Percentiles rank a stretch among this genome's conserved stretches.
Conservation (phyloP, 257 asterid genomes). For the Dorcoceras hygrometricum region DNA sequence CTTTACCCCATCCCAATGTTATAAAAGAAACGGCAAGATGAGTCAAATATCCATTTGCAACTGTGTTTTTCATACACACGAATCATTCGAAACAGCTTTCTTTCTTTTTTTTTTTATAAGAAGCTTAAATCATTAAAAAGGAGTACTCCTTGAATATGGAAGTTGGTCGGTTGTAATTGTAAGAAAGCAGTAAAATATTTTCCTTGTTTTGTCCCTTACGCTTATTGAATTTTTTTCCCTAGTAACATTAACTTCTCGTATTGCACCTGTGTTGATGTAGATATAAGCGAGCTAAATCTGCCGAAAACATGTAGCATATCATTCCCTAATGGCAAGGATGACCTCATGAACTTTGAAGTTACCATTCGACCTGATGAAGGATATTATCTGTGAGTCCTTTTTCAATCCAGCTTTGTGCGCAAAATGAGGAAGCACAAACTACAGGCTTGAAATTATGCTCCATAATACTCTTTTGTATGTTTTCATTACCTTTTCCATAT, state of each 20-base stretch:
- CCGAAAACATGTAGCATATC: conserved; percentile 52
- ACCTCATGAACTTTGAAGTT: conserved; percentile 69
- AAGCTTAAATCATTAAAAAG: too few species aligned
- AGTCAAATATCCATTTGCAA: not conserved
- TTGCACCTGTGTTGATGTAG: conserved; percentile 28
- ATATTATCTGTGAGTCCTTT: conserved; percentile 42
- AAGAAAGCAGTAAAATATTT: not conserved
- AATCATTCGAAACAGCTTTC: not conserved
- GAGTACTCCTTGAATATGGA: not conserved
- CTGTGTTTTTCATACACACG: not conserved
- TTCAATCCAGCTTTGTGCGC: not conserved
- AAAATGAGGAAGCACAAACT: not conserved
- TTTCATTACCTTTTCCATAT: conserved; percentile 1
- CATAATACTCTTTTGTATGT: not conserved
- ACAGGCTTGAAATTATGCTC: not conserved
- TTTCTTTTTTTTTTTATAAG: not conserved
- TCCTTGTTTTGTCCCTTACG: not conserved
- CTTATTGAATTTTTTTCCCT: not conserved
- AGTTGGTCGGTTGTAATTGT: not conserved
- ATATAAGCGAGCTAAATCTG: conserved; percentile 61
- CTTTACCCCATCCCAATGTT: too few species aligned
- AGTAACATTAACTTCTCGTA: not conserved
- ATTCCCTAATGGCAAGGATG: conserved; percentile 65
- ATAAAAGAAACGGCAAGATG: too few species aligned
- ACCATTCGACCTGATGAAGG: conserved; percentile 68